Base-by-base conservation (phyloP, 2,329 filamentous ascomycete genomes). In the Alternaria angustiovoidea region DNA sequence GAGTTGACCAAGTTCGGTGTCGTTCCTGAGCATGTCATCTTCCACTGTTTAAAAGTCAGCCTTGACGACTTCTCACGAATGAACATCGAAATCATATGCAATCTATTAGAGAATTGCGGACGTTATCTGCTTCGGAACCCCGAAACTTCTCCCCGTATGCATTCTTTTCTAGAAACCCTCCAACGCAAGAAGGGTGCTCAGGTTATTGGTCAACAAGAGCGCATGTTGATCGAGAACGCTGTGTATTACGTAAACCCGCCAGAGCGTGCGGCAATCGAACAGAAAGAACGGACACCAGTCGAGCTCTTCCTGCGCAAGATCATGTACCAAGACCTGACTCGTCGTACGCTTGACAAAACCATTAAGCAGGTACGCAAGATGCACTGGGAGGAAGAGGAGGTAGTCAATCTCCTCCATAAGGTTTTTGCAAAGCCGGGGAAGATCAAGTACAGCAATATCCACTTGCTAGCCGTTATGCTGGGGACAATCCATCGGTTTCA, bases 11-110 rank as follows among this genome's bases (percentile, higher is more conserved):
- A 99, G 75, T 99, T 99, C 74, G 94, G 95, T 32, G 93, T 97
- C 32, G 95, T 99, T 8, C 95, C 96, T 0, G 95, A 99, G 78
- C 95, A 99, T 79, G 94, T 99, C 65, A 96, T 99, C 54, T 99
- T 99, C 75, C 95, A 99, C 75, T 99, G 95, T 75, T 88, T 99
- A 70, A 99, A 97, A 79, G 94, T 99, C 77, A 96, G 94, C 68
- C 82, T 99, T 28, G 95, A 99, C 72, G 95, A 99, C 74, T 99
- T 99, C 75, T 97, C 95, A 2, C 88, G 94, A 62, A 97, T 97
- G 91, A 99, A 99, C 74, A 97, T 99, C 65, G 96, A 99, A 78
- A 97, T 99, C 70, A 94, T 99, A 65, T 96, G 94, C 73, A 96
- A 96, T 73, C 84, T 99, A 28, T 85, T 99, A 22, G 95, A 99